phyloP scores from a whole-genome alignment of 768 basidiomycete genomes.

The Pisolithus sp. region DNA sequence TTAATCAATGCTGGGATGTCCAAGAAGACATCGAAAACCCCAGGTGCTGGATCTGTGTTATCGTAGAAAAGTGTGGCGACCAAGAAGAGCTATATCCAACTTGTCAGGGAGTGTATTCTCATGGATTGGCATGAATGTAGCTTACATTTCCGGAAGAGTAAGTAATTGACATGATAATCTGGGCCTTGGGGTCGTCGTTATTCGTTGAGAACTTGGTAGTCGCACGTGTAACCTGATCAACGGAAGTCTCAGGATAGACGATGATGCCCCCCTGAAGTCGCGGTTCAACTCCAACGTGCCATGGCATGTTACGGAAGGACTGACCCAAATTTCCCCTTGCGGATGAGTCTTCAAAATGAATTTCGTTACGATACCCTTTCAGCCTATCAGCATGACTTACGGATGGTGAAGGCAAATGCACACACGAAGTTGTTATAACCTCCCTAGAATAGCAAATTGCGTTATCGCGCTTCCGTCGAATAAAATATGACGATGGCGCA shows the following conservation, averaged over 20 bases:
- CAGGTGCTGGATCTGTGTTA: constrained; percentile 27
- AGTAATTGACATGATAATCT: constrained; percentile 41
- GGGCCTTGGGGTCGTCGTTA: constrained; percentile 17
- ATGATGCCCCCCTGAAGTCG: constrained; percentile 43
- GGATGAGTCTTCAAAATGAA: constrained; percentile 50
- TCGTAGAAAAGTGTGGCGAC: constrained; percentile 52
- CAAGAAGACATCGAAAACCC: constrained; percentile 27
- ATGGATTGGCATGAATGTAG: background rate
- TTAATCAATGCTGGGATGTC: constrained; percentile 4
- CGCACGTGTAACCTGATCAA: constrained; percentile 12
- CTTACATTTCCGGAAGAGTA: constrained; percentile 24
- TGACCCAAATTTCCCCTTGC: constrained; percentile 56
- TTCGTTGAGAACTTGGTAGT: constrained; percentile 15
- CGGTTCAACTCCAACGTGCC: background rate
- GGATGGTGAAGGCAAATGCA: background rate
- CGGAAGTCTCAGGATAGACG: constrained; percentile 10
- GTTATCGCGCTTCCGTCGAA: background rate
- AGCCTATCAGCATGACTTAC: background rate
- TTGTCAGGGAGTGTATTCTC: background rate
- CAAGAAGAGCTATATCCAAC: background rate
- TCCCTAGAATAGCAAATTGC: constrained; percentile 32
- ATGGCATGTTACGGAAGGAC: constrained; percentile 6
- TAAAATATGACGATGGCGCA: constrained; percentile 9
- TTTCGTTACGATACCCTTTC: constrained; percentile 52
- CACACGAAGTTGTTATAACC: constrained; percentile 55